Evolutionary conservation across 345 rosid species (phyloP).

Genomic region (Populus euphratica): DNA sequence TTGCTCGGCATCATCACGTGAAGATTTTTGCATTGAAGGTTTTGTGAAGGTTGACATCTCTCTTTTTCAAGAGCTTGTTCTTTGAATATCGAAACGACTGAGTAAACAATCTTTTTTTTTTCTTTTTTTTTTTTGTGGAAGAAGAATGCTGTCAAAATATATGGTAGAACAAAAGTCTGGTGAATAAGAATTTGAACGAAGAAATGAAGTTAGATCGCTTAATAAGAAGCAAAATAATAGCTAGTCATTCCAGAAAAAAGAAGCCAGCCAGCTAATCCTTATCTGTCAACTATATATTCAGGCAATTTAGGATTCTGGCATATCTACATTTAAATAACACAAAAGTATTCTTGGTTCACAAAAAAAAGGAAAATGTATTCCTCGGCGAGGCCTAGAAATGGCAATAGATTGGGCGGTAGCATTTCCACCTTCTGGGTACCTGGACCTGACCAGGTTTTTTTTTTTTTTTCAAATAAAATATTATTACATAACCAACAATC

Average conservation of each 20-base stretch:
- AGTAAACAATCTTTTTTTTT: not conserved
- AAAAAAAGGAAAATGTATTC: too few relatives aligned
- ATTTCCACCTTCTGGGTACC: too few relatives aligned
- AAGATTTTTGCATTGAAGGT: slow-evolving; percentile 34
- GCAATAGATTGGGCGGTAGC: not conserved
- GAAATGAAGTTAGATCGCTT: not conserved
- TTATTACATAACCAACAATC: not conserved
- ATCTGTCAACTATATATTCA: not conserved
- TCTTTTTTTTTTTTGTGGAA: not conserved
- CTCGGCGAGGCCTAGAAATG: too few relatives aligned
- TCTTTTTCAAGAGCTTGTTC: not conserved
- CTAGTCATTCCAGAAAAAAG: not conserved
- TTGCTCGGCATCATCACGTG: slow-evolving; percentile 53
- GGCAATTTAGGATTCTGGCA: not conserved
- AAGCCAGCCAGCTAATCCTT: not conserved
- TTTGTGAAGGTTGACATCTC: slow-evolving; percentile 41
- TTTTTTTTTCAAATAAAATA: not conserved
- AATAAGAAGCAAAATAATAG: not conserved
- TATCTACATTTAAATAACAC: too few relatives aligned
- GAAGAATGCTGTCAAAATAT: not conserved
- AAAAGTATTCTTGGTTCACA: too few relatives aligned
- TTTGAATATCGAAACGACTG: not conserved
- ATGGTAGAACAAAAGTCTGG: not conserved
- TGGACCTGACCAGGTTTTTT: too few relatives aligned
- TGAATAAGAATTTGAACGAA: not conserved